Base-by-base conservation (phyloP, 352 stramenopile species). In the Globisporangium abappressorium region DNA sequence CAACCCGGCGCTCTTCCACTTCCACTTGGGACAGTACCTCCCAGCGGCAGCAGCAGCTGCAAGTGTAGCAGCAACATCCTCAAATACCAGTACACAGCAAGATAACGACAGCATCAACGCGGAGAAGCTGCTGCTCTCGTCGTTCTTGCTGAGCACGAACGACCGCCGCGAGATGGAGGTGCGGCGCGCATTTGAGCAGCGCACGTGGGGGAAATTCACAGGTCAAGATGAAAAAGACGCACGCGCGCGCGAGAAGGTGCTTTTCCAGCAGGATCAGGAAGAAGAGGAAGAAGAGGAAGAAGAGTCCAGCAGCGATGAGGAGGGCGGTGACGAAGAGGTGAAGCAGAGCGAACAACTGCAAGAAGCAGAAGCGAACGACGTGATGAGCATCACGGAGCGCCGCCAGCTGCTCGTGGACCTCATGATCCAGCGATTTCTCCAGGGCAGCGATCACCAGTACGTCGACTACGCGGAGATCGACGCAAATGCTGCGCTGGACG, bases 1-100 rank as follows among this genome's bases (percentile, higher is more conserved):
- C 34, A 90, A 74, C 65, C 87, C 87, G 1, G 85, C 84, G 59
- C 68, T 95, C n/a, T 95, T 90, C 61, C 84, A 95, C 69, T 87
- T 95, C 61, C 84, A 94, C 62, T 65, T 95, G 26, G 87, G 87
- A 0, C 85, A 92, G 58, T 95, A 92, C 66, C 43, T 86, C 20
- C 36, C 47, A 69, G n/a, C 63, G 14, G 53, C 34, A 1, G 62
- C 24, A 24, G 51, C 46, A 26, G 28, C 46, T 26, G 26, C 62
- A 5, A 33, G 30, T 33, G 24, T 28, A 43, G 49, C 43, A 33
- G 51, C 33, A 51, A n/a, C 36, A 30, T 26, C 62, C 38, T 34
- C 57, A 47, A 59, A 59, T 22, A 24, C 20, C 5, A 15, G 24
- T 6, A 24, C 55, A 41, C 55, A 46, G 4, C 38, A 26, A 14